Base-by-base conservation (phyloP, 352 stramenopile species). In the Phytophthora ramorum region DNA sequence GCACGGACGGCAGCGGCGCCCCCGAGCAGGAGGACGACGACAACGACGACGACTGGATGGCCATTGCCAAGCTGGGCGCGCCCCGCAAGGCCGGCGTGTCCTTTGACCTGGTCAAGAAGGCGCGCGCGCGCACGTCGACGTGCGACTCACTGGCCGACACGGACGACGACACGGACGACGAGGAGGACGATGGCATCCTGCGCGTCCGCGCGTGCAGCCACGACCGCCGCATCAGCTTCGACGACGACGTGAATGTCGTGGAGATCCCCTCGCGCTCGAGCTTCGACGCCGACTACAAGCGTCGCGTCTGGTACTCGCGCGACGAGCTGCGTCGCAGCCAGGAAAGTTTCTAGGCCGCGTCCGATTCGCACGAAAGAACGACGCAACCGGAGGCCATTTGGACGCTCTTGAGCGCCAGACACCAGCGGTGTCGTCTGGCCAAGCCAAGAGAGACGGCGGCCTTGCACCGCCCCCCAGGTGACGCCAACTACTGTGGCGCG, bases 201-300 rank as follows among this genome's bases (percentile, higher is more conserved):
- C 81, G 83, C 46, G 58, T 81, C 28, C 81, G 85, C 38, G 82
- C 81, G 49, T 93, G 83, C 66, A 89, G 75, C 32, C 83, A 92
- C 64, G 73, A 80, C 60, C 82, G 84, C 22, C 83, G 85, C 63
- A 93, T 94, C 63, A 92, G 83, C 69, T 94, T 94, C 52, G 72
- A 89, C 46, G 76, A 79, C 32, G 85, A 90, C 52, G 77, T 92
- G 9, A 77, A 90, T 48, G 71, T 94, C 35, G 79, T 91, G 41
- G 81, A 81, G 51, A 94, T 94, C 58, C 85, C 85, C 5, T 69
- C 80, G 35, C 82, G 83, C 49, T 80, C 73, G 34, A 90, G 74
- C 71, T 91, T 91, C 54, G 85, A 94, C 66, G 78, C 78, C 43
- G 83, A 85, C 38, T 90, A 91, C 78, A 94, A 94, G 69, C 74